Percentiles rank a stretch among this genome's conserved stretches.
These are phyloP conservation scores for Dictyostelium purpureum DNA, from an alignment of 78 protist genomes.

Conservation along the genomic window DNA sequence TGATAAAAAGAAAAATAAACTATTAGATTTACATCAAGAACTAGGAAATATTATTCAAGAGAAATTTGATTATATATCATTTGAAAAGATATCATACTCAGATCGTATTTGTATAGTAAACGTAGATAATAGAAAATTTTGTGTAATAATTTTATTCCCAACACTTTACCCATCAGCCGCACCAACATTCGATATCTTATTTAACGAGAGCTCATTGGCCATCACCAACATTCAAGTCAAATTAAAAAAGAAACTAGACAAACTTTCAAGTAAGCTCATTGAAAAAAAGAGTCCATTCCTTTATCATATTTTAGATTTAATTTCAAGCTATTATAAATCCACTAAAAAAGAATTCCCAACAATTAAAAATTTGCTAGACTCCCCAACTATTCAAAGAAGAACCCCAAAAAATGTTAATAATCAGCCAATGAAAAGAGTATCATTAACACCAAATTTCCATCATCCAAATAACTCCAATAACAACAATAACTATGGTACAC, in stretches of 20 bases:
- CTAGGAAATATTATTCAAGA: background rate
- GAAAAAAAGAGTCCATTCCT: conserved; percentile 55
- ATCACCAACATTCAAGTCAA: conserved; percentile 11
- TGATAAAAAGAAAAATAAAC: background rate
- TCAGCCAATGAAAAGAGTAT: background rate
- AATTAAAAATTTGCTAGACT: background rate
- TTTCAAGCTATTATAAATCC: background rate
- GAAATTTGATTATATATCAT: background rate
- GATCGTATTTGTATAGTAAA: conserved; percentile 52
- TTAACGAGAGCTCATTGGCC: background rate
- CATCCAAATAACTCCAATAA: background rate
- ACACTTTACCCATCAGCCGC: conserved; percentile 56
- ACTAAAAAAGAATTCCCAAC: background rate
- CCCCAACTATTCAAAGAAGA: background rate
- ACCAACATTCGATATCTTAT: conserved; percentile 59
- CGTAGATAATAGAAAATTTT: conserved; percentile 25
- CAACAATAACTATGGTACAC: background rate
- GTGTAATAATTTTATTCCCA: conserved; percentile 48
- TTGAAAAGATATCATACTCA: conserved; percentile 12
- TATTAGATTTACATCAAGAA: conserved; percentile 49
- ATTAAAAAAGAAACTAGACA: conserved; percentile 18
- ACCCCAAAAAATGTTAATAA: background rate
- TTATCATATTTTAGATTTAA: background rate
- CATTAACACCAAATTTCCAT: background rate
- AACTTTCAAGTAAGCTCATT: conserved; percentile 15